Conservation (phyloP, 2,329 filamentous ascomycete species). For the Colletotrichum sp. region DNA sequence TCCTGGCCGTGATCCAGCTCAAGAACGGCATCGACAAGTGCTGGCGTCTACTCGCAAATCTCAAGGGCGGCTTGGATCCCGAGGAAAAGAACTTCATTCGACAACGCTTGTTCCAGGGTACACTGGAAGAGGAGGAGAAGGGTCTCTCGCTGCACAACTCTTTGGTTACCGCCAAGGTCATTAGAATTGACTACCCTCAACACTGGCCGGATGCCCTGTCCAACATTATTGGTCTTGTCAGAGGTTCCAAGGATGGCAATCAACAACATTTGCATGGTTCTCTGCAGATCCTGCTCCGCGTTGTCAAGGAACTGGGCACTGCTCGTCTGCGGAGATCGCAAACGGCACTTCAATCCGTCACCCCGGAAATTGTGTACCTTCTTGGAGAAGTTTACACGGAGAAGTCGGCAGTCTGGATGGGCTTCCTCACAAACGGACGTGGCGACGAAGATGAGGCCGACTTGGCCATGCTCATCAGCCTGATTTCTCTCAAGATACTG, state of each 20-base stretch:
- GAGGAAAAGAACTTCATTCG: slow-evolving; percentile 82
- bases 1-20: slow-evolving; percentile 89
- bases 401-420: slow-evolving; percentile 73
- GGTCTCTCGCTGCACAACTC: slow-evolving; percentile 87
- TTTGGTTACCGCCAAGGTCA: slow-evolving; percentile 84
- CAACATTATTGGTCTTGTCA: slow-evolving; percentile 68
- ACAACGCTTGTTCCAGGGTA: slow-evolving; percentile 74
- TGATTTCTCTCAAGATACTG: slow-evolving; percentile 79
- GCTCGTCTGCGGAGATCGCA: slow-evolving; percentile 78
- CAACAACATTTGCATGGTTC: slow-evolving; percentile 72
- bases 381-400: slow-evolving; percentile 79
- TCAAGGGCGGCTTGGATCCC: slow-evolving; percentile 69
- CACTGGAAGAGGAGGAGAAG: slow-evolving; percentile 76
- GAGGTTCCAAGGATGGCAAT: slow-evolving; percentile 60
- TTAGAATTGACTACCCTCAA: slow-evolving; percentile 85
- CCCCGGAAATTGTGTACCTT: slow-evolving; percentile 84
- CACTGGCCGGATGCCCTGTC: slow-evolving; percentile 77
- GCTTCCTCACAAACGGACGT: slow-evolving; percentile 60
- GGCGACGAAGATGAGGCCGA: slow-evolving; percentile 64
- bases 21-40: slow-evolving; percentile 97
- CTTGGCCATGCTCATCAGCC: slow-evolving; percentile 75
- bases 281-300: slow-evolving; percentile 79
- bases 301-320: slow-evolving; percentile 89
- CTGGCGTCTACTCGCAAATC: slow-evolving; percentile 72
- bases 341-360: slow-evolving; percentile 75